Evolutionary conservation across 108 stramenopile genomes (phyloP), one percentile per base, ranked within the genome.

Genomic region (Fistulifera pelliculosa): DNA sequence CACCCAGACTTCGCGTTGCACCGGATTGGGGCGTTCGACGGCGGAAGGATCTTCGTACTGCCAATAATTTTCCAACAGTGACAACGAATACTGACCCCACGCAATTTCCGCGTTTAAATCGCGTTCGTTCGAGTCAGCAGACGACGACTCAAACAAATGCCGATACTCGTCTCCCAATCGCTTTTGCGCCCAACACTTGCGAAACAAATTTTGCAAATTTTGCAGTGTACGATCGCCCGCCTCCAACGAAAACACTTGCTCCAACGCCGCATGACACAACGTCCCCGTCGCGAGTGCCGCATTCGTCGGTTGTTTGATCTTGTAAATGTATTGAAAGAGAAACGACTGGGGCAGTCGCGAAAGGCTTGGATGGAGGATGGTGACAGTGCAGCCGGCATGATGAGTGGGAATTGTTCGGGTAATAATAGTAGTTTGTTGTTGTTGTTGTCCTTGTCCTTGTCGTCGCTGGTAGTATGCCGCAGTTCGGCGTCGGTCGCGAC

Each of bases 311-410:
- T 81, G 83, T 47, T 48, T 57, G 38, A 90, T 39, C 47, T 73
- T 75, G 49, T 77, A 75, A 6, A 94, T 57, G 69, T 90, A 84
- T 38, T 83, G 77, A 57, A 94, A 87, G 15, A 94, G 56, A 72
- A 79, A 94, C 40, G 79, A 75, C 65, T 94, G 93, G 87, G 88
- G 40, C 93, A 94, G 58, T 75, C 64, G 31, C 70, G 55, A 58
- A 94, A 94, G 57, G 75, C 73, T 58, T 79, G 58, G 5, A 80
- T 67, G 11, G 88, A 73, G 12, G 87, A 83, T 6, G 93, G 93
- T 26, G 85, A 87, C 14, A 90, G 52, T 35, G 31, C 31, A 3
- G 31, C 8, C 6, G 31, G 31, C 31, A 35, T 35, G 31, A 8
- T 35, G 8, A 35, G 3, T 3, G 31, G 6, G 31, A 35, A 8